Percentiles rank a stretch among this genome's conserved stretches.
phyloP scores from a whole-genome alignment of 2,329 filamentous ascomycete species.

The Nemania bipapillata region DNA sequence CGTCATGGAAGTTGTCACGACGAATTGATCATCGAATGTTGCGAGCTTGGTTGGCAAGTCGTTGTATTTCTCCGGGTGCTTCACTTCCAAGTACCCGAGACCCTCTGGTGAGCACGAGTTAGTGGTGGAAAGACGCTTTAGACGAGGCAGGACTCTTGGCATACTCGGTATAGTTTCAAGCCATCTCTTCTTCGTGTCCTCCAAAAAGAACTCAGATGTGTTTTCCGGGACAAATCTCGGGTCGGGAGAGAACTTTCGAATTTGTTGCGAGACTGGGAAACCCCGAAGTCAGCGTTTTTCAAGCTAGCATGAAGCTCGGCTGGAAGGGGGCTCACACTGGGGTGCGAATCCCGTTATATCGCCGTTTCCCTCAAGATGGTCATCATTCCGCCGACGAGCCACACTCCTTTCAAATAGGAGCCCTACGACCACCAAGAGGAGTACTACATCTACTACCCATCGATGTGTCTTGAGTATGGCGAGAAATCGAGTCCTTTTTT shows the following conservation, averaged over 20 bases:
- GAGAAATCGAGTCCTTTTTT: conserved; percentile 35
- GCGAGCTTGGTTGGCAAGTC: conserved; percentile 54
- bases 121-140: background rate
- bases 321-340: conserved; percentile 46
- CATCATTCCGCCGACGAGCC: conserved; percentile 36
- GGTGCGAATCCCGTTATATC: conserved; percentile 57
- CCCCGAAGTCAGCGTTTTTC: background rate
- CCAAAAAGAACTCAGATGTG: conserved; percentile 55
- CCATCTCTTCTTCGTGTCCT: conserved; percentile 52
- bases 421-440: conserved; percentile 53
- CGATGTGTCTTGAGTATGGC: conserved; percentile 42
- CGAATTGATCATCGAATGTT: conserved; percentile 49
- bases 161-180: conserved; percentile 55
- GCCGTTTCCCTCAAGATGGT: conserved; percentile 50
- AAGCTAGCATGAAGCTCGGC: background rate
- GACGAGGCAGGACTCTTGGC: conserved; percentile 24
- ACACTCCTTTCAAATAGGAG: conserved; percentile 52
- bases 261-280: conserved; percentile 54
- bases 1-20: conserved; percentile 58
- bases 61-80: conserved; percentile 51
- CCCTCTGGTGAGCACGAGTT: conserved; percentile 46
- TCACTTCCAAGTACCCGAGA: conserved; percentile 55
- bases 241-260: conserved; percentile 54
- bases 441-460: conserved; percentile 52
- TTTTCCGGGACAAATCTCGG: conserved; percentile 54